Conservation (phyloP, 495 filamentous ascomycete genomes). For the Penicillium silybi region DNA sequence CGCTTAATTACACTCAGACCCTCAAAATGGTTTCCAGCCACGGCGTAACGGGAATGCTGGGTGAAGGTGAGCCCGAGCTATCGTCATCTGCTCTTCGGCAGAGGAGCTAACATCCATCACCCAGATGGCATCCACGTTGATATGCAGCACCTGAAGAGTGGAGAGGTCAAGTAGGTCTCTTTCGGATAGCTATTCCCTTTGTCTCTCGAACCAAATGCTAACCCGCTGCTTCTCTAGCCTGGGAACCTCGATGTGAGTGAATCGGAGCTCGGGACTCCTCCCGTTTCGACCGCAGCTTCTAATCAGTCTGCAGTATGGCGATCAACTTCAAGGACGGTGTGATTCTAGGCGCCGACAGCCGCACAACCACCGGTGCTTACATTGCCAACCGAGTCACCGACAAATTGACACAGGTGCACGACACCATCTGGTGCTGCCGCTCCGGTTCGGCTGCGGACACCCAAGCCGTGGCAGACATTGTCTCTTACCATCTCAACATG, state of each 20-base stretch:
- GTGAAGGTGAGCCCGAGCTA: conserved; percentile 56
- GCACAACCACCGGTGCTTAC: conserved; percentile 98
- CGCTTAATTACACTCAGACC: not conserved
- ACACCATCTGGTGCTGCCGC: conserved; percentile 98
- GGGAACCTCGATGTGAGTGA: conserved; percentile 91
- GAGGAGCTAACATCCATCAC: conserved; percentile 21
- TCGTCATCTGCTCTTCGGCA: conserved; percentile 12
- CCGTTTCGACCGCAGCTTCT: conserved; percentile 9
- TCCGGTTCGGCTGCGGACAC: conserved; percentile 97
- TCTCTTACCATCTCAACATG: conserved; percentile 91
- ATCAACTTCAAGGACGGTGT: conserved; percentile 98
- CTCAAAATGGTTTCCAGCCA: conserved; percentile 38
- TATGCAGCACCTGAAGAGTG: conserved; percentile 91
- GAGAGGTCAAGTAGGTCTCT: conserved; percentile 78
- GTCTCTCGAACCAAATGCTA: conserved; percentile 16
- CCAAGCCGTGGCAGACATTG: conserved; percentile 95
- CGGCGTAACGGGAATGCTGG: conserved; percentile 64
- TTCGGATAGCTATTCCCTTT: not conserved
- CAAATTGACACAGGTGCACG: conserved; percentile 96
- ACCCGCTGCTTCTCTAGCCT: conserved; percentile 53
- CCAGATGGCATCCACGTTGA: conserved; percentile 98
- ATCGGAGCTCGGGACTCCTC: conserved; percentile 17
- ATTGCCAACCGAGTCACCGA: conserved; percentile 99
- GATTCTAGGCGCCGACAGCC: conserved; percentile 91
- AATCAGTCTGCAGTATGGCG: conserved; percentile 48